phyloP scores from a whole-genome alignment of 805 yeast genomes.

The Candida sonorensis region DNA sequence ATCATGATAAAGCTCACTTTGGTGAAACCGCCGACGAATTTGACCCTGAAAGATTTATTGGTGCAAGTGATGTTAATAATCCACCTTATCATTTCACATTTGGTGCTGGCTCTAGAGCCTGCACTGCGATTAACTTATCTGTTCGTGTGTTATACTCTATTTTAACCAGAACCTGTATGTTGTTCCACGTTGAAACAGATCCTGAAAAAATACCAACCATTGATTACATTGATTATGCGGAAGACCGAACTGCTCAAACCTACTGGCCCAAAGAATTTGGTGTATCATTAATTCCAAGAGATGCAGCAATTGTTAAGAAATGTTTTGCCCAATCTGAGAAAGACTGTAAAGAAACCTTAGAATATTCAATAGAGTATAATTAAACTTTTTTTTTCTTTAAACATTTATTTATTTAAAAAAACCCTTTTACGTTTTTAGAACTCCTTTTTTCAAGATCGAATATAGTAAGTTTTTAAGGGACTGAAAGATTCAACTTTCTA shows the following conservation, averaged over 20 bases:
- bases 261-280: conserved; percentile 17
- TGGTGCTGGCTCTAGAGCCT: conserved; percentile 19
- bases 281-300: conserved; percentile 8
- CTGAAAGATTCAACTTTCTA: too few relatives aligned
- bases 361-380: conserved; percentile 13
- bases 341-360: conserved; percentile 4
- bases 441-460: too few relatives aligned
- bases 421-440: too few relatives aligned
- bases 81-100: conserved; percentile 20
- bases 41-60: conserved; percentile 14
- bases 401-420: too few relatives aligned
- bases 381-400: neutral
- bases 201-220: conserved; percentile 4
- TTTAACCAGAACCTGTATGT: conserved; percentile 12
- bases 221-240: conserved; percentile 15
- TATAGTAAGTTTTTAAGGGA: too few relatives aligned
- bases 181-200: conserved; percentile 8
- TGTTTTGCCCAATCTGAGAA: conserved; percentile 8
- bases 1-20: conserved; percentile 14
- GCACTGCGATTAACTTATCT: conserved; percentile 18
- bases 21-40: conserved; percentile 15
- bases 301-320: conserved; percentile 1
- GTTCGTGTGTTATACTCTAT: conserved; percentile 12
- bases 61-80: conserved; percentile 4
- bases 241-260: conserved; percentile 16